phyloP scores from a whole-genome alignment of 2,329 filamentous ascomycete species.

The Bipolaris gigantea region DNA sequence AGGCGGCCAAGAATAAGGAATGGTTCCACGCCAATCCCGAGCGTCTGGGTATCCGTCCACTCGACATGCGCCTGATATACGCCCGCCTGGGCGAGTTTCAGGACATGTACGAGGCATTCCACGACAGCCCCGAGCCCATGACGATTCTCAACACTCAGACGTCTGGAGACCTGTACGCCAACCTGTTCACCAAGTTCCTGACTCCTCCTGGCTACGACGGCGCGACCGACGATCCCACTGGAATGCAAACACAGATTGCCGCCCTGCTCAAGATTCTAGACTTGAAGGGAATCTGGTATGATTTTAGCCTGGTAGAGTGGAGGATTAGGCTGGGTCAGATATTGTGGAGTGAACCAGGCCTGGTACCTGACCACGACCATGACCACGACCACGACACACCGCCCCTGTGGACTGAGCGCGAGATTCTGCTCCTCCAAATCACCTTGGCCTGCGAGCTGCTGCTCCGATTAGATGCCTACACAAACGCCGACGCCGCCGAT shows the following conservation, averaged over 20 bases:
- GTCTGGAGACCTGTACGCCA: slow-evolving; percentile 55
- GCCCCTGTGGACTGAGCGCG: slow-evolving; percentile 49
- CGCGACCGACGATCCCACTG: slow-evolving; percentile 57
- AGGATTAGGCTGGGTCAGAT: slow-evolving; percentile 72
- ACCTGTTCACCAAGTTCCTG: slow-evolving; percentile 49
- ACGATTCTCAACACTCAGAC: slow-evolving; percentile 54
- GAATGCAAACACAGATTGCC: slow-evolving; percentile 70
- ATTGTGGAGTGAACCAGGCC: slow-evolving; percentile 59
- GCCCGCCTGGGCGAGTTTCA: slow-evolving; percentile 45
- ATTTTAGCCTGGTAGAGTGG: slow-evolving; percentile 76
- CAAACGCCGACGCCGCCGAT: slow-evolving; percentile 31
- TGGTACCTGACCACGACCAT: slow-evolving; percentile 23
- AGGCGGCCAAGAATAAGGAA: slow-evolving; percentile 51
- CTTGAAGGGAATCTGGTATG: slow-evolving; percentile 69
- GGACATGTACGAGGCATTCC: slow-evolving; percentile 58
- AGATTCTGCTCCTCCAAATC: slow-evolving; percentile 59
- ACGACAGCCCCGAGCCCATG: slow-evolving; percentile 58
- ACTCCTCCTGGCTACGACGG: slow-evolving; percentile 45
- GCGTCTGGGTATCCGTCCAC: slow-evolving; percentile 42
- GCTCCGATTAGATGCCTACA: slow-evolving; percentile 56
- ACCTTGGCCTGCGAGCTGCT: slow-evolving; percentile 58
- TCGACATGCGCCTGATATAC: slow-evolving; percentile 38
- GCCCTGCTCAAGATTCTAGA: slow-evolving; percentile 67
- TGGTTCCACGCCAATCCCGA: slow-evolving; percentile 42
- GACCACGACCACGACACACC: slow-evolving; percentile 21